Base-by-base conservation (phyloP, 2,329 filamentous ascomycete genomes). In the Paracamarosporium sp. region DNA sequence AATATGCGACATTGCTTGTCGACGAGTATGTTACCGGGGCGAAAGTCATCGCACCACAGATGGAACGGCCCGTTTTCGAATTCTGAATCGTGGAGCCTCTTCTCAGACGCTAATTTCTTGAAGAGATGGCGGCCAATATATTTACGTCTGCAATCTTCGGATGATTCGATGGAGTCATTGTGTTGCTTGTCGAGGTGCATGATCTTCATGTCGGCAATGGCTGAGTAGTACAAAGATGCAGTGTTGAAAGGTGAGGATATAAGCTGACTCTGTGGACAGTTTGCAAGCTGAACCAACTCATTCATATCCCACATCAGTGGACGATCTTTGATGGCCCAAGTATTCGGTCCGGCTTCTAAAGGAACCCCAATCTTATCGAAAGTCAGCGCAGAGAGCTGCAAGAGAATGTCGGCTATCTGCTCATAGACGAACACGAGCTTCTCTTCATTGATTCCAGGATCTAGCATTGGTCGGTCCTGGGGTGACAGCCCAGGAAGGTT, bases 171-270 rank as follows among this genome's bases (percentile, higher is more conserved):
- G 24, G 72, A 71, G 57, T 79, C 70, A 55, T 81, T 80, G 11
- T 69, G 70, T 55, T 82, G 79, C 17, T 70, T 70, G 20, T 47
- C 50, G 3, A 81, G 58, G 38, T 81, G 78, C 22, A 66, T 66
- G 6, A 83, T 63, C 40, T 83, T 76, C 59, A 80, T 70, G 5
- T 80, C 73, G 2, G 79, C 76, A 5, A 82, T 33, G 5, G 44
- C 44, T 17, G 44, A 50, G 33, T 40, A 55, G 44, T 40, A 55
- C 12, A 31, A 45, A 24, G 31, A 40, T 15, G 53, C 47, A 6
- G 44, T 50, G 44, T 40, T 27, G 44, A 55, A 55, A 28, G 33
- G 36, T 11, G 47, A 22, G n/a, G 48, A 25, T 25, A 46, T 33
- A 12, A 46, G 27, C 7, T 22, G 20, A 12, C n/a, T 31, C 15